Evolutionary conservation across 805 yeast species (phyloP), one percentile per base, ranked within the genome.

Genomic region (Phaffomyces opuntiae): DNA sequence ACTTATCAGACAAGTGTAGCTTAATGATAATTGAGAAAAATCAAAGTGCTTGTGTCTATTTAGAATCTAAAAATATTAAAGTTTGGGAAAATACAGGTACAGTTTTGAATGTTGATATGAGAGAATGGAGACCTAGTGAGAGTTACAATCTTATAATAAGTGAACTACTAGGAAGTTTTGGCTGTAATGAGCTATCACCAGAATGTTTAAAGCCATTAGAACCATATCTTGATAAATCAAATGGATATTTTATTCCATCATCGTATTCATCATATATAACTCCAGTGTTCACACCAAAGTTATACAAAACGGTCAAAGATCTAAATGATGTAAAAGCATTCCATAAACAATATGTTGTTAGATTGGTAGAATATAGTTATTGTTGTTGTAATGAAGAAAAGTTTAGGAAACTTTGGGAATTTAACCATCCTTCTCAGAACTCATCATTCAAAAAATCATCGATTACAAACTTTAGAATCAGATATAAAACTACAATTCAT

Each of bases 121-220:
- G 93, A 16, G 49, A 55, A 3, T 77, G 81, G 80, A 44, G 56
- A 9, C 70, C 69, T 4, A 52, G 51, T 7, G 49, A 59, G 12
- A 66, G 67, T 16, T 71, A 74, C 46, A 74, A 85, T 56, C 56
- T 90, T 38, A 74, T 89, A 9, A 72, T 91, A 1, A 83, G 95
- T 38, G 97, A 90, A 61, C 66, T 91, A 8, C 63, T 90, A 26
- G 97, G 97, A 7, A 86, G 96, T 14, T 85, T 91, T 66, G 97
- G 96, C 5, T 91, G 95, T 61, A 91, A 90, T 62, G 97, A 90
- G 60, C 69, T 87, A 16, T 74, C 87, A 9, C 97, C 98, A 0
- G 98, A 90, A 60, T 81, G 93, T 47, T 61, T 87, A 3, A 68
- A 67, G 39, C 65, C 72, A 1, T 55, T 71, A 16, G 73, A 75